Evolutionary conservation across 1,284 basidiomycete species (phyloP), one percentile per base, ranked within the genome.

Genomic region (Boletus sp.): DNA sequence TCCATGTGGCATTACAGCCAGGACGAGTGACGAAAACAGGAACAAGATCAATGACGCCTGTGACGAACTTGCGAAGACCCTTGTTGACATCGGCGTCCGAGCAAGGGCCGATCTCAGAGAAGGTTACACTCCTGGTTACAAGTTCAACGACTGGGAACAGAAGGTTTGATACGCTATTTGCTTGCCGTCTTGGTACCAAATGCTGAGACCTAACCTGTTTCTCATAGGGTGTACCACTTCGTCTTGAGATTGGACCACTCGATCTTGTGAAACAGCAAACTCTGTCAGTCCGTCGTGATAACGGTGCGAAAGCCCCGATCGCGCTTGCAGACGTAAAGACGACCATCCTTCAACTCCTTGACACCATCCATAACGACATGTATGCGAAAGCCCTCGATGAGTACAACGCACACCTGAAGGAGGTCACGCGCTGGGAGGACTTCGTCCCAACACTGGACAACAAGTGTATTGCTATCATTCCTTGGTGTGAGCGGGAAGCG

Each of bases 81-180:
- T 92, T 59, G 79, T 80, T 67, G 83, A 81, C 57, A 78, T 74
- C 9, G 94, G 85, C 40, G 72, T 99, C 55, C 80, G 88, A 54
- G 91, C 91, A 38, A 92, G 88, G 71, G 91, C 91, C 1, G 96
- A 99, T 71, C 73, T 94, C 56, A 76, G 95, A 47, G 95, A 98
- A 16, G 92, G 90, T 22, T 96, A 99, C 73, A 98, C 93, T 41
- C 95, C 95, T 13, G 95, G 95, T 37, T 99, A 88, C 77, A 99
- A 99, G 74, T 99, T 97, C 75, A 97, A 97, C 69, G 92, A 98
- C 66, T 98, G 95, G 94, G 96, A 99, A 75, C 87, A 96, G 72
- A 92, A 94, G 80, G 90, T 86, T 54, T 55, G 54, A 42, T 53
- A 14, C 45, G 14, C 39, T 32, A 30, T 8, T 26, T 10, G 20